Base-by-base conservation (phyloP, 805 yeast genomes). In the Barnettozyma botsteinii region DNA sequence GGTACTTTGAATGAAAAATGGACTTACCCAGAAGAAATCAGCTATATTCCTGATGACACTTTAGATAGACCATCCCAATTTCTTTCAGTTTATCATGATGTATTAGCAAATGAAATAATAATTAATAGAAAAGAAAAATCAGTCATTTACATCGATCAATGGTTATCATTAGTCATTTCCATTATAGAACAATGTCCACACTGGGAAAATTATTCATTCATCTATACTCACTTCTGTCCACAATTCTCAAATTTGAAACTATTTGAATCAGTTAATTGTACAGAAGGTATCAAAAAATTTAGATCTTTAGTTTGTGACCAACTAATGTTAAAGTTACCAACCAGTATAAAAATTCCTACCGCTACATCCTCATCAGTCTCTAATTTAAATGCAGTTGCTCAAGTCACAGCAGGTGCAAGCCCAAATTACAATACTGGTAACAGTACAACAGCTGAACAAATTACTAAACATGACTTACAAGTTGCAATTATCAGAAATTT, bases 141-240 rank as follows among this genome's bases (percentile, higher is more conserved):
- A 2, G 43, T 47, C 12, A 47, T 79, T 18, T 76, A 75, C 45
- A 61, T 77, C n/a, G 52, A 67, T 5, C 53, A 57, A 13, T 75
- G 88, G 81, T 57, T 82, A 8, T 53, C 64, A 0, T 43, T 77
- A 11, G 74, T 79, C 6, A 55, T 72, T 10, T 60, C 63, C 7
- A 65, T 79, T 1, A 52, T 84, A 47, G 71, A 72, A 11, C 64
- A 66, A 4, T 78, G 78, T 29, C 65, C 73, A 14, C 72, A 73
- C 43, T 85, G 91, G 93, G 91, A 82, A 46, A 55, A 77, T 1
- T 85, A 79, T 56, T 77, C 88, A 0, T 81, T 67, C 51, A 58
- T 78, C 1, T 65, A 81, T 67, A 75, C 83, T 0, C 86, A 82
- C 56, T 67, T 84, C 39, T 79, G 87, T 50, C 75, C 85, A 0